Evolutionary conservation across 495 filamentous ascomycete species (phyloP).

Genomic region (Rusavskia elegans): DNA sequence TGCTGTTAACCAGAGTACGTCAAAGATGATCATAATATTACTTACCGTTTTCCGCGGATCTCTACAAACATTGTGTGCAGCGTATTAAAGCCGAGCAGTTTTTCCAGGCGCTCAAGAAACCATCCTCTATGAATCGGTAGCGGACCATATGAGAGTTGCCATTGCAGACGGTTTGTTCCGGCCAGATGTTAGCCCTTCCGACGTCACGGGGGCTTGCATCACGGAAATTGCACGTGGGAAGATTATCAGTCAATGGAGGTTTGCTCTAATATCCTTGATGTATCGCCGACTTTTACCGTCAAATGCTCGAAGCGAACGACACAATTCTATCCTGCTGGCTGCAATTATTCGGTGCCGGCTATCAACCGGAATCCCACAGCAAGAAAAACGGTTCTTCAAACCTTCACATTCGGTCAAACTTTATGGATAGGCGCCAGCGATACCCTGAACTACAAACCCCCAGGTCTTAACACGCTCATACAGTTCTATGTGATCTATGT

Average conservation of each 20-base stretch:
- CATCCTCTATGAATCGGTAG: neutral
- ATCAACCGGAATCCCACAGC: neutral
- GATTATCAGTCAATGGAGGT: neutral
- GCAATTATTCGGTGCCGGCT: neutral
- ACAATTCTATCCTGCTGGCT: neutral
- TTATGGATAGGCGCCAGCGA: neutral
- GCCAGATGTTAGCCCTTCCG: neutral
- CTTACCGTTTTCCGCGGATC: too few relatives aligned
- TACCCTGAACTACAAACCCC: neutral
- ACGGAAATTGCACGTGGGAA: neutral
- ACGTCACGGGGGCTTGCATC: neutral
- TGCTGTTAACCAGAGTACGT: neutral
- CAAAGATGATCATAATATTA: neutral
- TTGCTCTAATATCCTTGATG: neutral
- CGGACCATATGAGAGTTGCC: neutral
- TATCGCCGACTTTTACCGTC: neutral
- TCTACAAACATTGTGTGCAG: too few relatives aligned
- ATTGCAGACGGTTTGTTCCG: neutral
- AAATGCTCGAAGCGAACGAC: neutral
- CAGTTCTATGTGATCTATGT: neutral
- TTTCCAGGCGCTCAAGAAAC: neutral
- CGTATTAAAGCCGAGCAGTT: neutral
- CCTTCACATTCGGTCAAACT: neutral
- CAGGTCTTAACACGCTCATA: neutral
- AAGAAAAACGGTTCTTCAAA: neutral